A percentile compares a stretch with the other conserved stretches of the same genome.
Evolutionary conservation across 345 rosid genomes (phyloP).

Genomic region (Firmiana major): DNA sequence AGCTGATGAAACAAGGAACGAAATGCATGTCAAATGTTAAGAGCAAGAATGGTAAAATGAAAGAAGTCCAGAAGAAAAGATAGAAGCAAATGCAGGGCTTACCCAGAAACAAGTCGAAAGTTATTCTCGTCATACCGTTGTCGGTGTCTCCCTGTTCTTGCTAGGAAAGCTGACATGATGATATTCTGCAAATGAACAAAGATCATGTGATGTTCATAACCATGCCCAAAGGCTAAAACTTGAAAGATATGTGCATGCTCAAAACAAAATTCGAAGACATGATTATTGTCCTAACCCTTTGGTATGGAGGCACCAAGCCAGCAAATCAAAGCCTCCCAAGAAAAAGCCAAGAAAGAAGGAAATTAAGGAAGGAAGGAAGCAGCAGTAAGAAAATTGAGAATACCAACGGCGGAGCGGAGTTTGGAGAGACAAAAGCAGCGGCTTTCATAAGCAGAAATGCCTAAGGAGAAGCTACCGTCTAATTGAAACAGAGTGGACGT

Average conservation of each 20-base stretch:
- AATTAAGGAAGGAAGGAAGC: neutral
- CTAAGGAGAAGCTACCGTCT: no score
- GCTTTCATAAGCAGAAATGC: neutral
- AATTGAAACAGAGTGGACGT: no score
- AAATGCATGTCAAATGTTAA: neutral
- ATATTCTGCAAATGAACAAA: neutral
- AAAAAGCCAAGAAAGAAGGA: neutral
- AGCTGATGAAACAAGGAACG: neutral
- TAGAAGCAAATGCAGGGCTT: neutral
- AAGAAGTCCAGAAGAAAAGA: neutral
- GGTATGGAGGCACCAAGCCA: neutral
- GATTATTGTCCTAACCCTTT: neutral
- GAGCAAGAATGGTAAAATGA: neutral
- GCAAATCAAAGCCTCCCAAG: neutral
- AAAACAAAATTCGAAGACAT: neutral
- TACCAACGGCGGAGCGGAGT: neutral
- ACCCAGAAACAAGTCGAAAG: conserved; percentile 78
- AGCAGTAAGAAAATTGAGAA: neutral
- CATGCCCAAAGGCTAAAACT: neutral
- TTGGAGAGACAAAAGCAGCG: neutral
- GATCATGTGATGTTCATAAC: neutral
- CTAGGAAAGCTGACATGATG: conserved; percentile 39
- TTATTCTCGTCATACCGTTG: conserved; percentile 65
- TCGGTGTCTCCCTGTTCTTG: conserved; percentile 63
- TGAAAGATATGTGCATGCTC: neutral